These are phyloP conservation scores for Silene uniflora DNA, from an alignment of 148 eudicot genomes.

Conservation along the genomic window DNA sequence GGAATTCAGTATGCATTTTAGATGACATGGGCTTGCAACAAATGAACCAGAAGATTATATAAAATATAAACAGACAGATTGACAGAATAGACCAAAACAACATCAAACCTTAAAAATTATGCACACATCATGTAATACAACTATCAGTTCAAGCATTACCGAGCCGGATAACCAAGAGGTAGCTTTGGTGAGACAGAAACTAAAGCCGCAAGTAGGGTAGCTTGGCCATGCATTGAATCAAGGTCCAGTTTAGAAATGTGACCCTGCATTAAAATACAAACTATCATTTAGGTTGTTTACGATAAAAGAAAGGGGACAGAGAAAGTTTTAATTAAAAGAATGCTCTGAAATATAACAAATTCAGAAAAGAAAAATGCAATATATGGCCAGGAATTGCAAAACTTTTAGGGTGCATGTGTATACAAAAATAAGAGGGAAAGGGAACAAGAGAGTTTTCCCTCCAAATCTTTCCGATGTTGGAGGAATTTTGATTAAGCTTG, in stretches of 20 bases:
- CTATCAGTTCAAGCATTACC: slow-evolving; percentile 40
- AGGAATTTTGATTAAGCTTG: not conserved
- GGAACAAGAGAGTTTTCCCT: not conserved
- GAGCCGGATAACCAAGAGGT: slow-evolving; percentile 94
- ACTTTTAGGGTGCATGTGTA: not conserved
- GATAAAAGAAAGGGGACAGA: not conserved
- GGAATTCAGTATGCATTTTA: slow-evolving; percentile 11
- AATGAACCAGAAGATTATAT: not conserved
- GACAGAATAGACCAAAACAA: slow-evolving; percentile 6
- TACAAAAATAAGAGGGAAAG: not conserved
- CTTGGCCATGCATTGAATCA: slow-evolving; percentile 89
- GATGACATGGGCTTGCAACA: not conserved
- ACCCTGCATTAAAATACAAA: slow-evolving; percentile 47
- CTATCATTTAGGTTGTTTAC: slow-evolving; percentile 7
- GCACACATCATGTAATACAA: slow-evolving; percentile 3
- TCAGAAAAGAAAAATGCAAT: not conserved
- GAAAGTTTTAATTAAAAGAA: not conserved
- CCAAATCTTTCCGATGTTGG: not conserved
- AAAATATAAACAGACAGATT: not conserved
- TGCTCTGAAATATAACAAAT: not conserved
- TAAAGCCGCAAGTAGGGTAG: slow-evolving; percentile 78
- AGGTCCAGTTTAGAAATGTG: slow-evolving; percentile 63
- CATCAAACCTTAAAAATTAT: slow-evolving; percentile 5
- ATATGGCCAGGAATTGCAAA: not conserved
- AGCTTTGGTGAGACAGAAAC: slow-evolving; percentile 78